Conservation (phyloP, 768 basidiomycete species). For the Cyclocybe aegerita region DNA sequence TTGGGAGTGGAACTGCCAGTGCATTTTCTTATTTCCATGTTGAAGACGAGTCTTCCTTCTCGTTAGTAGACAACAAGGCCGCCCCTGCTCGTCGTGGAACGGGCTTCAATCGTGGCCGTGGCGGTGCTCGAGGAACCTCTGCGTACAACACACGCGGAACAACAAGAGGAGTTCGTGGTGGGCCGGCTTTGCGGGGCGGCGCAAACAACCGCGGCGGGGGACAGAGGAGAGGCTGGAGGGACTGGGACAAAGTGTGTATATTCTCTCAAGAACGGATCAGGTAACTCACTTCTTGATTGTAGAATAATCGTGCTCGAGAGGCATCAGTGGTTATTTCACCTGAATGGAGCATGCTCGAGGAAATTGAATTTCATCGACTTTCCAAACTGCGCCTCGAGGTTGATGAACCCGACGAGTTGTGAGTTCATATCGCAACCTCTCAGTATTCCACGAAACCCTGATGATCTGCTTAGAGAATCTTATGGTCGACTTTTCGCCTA, state of each 20-base stretch:
- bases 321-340: slow-evolving; percentile 91
- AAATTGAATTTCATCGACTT: slow-evolving; percentile 93
- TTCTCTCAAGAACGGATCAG: background rate
- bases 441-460: slow-evolving; percentile 7
- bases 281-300: slow-evolving; percentile 8
- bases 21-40: slow-evolving; percentile 98
- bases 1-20: slow-evolving; percentile 86
- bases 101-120: slow-evolving; percentile 58
- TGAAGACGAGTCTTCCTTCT: slow-evolving; percentile 97
- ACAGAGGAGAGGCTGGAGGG: slow-evolving; percentile 76
- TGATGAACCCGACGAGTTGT: slow-evolving; percentile 90
- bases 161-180: slow-evolving; percentile 46
- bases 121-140: slow-evolving; percentile 46
- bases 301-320: slow-evolving; percentile 85
- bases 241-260: slow-evolving; percentile 84
- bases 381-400: slow-evolving; percentile 92
- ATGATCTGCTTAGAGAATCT: slow-evolving; percentile 52
- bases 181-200: slow-evolving; percentile 40
- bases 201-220: slow-evolving; percentile 49
- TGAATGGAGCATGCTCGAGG: slow-evolving; percentile 94
- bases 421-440: slow-evolving; percentile 25
- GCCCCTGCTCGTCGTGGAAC: slow-evolving; percentile 71
- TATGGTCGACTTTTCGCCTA: slow-evolving; percentile 92
- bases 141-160: slow-evolving; percentile 44
- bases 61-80: slow-evolving; percentile 88